phyloP scores from a whole-genome alignment of 2,329 filamentous ascomycete genomes.

The Dactylellina parvicollis region DNA sequence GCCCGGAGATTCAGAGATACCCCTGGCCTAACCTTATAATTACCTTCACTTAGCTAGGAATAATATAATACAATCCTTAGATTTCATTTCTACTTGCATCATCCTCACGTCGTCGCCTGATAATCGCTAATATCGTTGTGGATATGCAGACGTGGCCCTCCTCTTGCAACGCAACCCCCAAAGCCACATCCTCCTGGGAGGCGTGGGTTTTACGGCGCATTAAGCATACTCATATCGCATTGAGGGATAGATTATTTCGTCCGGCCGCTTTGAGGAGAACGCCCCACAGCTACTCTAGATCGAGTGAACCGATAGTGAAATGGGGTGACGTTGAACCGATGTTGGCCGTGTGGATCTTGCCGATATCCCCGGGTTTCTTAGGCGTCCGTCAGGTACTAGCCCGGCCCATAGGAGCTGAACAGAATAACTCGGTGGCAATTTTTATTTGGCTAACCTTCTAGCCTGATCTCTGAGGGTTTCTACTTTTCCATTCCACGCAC shows the following conservation, averaged over 20 bases:
- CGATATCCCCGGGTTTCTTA: neutral
- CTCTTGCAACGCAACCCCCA: too few species aligned
- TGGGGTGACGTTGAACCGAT: conserved; percentile 22
- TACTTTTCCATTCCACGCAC: conserved; percentile 6
- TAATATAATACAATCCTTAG: conserved; percentile 15
- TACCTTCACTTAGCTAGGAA: too few species aligned
- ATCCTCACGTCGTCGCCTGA: neutral
- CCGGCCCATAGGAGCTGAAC: neutral
- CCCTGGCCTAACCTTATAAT: neutral
- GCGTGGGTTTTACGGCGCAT: too few species aligned
- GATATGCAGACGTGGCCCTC: neutral
- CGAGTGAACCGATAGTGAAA: neutral
- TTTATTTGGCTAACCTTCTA: neutral
- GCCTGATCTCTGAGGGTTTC: neutral
- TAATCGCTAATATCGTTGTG: neutral
- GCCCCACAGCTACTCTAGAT: too few species aligned
- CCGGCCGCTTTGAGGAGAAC: neutral
- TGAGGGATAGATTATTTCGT: neutral
- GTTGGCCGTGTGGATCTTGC: neutral
- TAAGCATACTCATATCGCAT: neutral
- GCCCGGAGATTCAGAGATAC: neutral
- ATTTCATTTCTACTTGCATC: conserved; percentile 20
- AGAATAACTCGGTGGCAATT: conserved; percentile 2
- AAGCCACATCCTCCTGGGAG: too few species aligned
- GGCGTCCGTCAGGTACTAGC: neutral